Conservation (phyloP, 2,329 filamentous ascomycete species). For the Aspergillus arachidicola region DNA sequence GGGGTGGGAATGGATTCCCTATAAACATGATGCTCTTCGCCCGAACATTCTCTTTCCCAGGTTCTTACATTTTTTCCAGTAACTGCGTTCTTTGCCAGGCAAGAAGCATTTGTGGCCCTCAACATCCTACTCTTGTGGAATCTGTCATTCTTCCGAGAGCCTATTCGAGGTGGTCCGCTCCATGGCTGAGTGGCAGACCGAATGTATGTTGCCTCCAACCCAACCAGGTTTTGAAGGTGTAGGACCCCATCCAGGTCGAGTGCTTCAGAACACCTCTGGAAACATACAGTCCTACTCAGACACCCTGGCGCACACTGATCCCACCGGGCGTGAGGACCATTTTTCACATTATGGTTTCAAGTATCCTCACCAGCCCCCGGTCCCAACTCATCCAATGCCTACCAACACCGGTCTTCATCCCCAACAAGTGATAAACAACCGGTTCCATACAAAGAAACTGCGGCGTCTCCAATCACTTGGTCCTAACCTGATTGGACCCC, state of each 20-base stretch:
- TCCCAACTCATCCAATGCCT: slow-evolving; percentile 29
- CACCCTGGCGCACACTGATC: slow-evolving; percentile 30
- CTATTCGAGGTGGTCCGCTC: slow-evolving; percentile 36
- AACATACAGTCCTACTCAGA: slow-evolving; percentile 47
- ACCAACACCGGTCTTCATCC: slow-evolving; percentile 28
- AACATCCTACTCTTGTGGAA: slow-evolving; percentile 37
- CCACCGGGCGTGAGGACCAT: slow-evolving; percentile 36
- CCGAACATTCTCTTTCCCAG: slow-evolving; percentile 48
- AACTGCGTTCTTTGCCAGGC: slow-evolving; percentile 43
- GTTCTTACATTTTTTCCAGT: slow-evolving; percentile 46
- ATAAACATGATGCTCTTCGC: slow-evolving; percentile 47
- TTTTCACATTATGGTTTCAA: slow-evolving; percentile 39
- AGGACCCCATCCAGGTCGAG: slow-evolving; percentile 39
- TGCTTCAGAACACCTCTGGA: slow-evolving; percentile 46
- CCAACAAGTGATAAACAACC: slow-evolving; percentile 32
- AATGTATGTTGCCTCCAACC: slow-evolving; percentile 41
- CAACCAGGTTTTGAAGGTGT: slow-evolving; percentile 39
- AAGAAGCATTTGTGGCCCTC: slow-evolving; percentile 42
- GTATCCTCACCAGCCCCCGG: slow-evolving; percentile 35
- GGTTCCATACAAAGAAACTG: slow-evolving; percentile 38
- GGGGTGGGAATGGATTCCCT: slow-evolving; percentile 35
- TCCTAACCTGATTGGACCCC: slow-evolving; percentile 27
- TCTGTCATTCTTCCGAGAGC: slow-evolving; percentile 45
- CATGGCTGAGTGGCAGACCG: slow-evolving; percentile 47
- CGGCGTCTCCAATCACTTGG: slow-evolving; percentile 39